Evolutionary conservation across 1,284 basidiomycete genomes (phyloP), one percentile per base, ranked within the genome.

Genomic region (Heterobasidion irregulare): DNA sequence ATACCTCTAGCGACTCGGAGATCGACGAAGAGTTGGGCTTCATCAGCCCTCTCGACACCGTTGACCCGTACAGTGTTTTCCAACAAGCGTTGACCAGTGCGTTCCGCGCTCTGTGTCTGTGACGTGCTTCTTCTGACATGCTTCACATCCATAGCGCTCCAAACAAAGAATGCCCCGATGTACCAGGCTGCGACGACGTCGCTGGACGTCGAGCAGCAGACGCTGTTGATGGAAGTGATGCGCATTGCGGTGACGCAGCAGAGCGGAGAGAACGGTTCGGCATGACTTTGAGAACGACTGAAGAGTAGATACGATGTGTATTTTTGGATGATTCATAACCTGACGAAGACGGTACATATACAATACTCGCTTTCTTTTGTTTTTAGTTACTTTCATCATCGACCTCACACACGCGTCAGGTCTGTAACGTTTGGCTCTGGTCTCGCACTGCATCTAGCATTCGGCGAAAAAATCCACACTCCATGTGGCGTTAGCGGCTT

Each of bases 201-300:
- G 18, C 74, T 92, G 58, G 75, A 73, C 56, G 74, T 86, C 47
- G 89, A 92, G 33, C 83, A 86, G 61, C 87, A 89, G 67, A 86
- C 86, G 0, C 63, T 84, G 53, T 75, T 92, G 54, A 91, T 91
- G 86, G 89, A 92, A 64, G 78, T 89, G 55, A 89, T 90, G 86
- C 75, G 78, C 52, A 73, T 78, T 64, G 85, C 84, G 18, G 70
- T 72, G 53, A 63, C 50, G 8, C 52, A 38, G 41, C 34, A 34
- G 41, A n/a, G 43, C 41, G 51, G 34, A 41, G 38, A 41, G 38
- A 41, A 41, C 38, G 38, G 38, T 3, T 12, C 38, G 38, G 38
- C 38, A 41, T n/a, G n/a, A 26, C 26, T 26, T 26, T 26, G 26
- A 26, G 26, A 6, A 26, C 26, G 38, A n/a, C 38, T 7, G 10